phyloP scores from a whole-genome alignment of 345 rosid genomes.

The Eucalyptus melliodora region DNA sequence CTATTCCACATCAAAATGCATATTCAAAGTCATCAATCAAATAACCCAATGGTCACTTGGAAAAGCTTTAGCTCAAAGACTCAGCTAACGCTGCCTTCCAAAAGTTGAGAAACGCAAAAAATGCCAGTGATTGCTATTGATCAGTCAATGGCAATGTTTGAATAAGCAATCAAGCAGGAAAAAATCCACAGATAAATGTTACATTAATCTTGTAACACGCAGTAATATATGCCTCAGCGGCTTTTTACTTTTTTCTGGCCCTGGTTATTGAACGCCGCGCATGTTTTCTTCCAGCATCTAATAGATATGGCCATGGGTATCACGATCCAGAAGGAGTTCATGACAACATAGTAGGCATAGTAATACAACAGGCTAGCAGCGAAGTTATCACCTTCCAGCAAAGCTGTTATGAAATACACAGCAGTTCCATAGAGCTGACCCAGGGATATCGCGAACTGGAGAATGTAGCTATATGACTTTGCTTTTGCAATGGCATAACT shows the following conservation, averaged over 20 bases:
- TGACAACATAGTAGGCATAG: constrained; percentile 51
- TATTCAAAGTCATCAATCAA: neutral
- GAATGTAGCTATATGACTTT: constrained; percentile 71
- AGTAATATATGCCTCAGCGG: constrained; percentile 3
- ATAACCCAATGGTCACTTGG: neutral
- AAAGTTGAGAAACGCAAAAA: neutral
- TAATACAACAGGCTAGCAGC: constrained; percentile 50
- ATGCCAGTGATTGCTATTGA: neutral
- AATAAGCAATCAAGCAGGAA: neutral
- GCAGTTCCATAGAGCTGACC: constrained; percentile 90
- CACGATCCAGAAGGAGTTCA: constrained; percentile 67
- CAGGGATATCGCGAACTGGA: constrained; percentile 72
- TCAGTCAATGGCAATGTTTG: neutral
- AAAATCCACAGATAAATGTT: neutral
- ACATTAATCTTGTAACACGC: neutral
- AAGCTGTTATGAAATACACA: constrained; percentile 68
- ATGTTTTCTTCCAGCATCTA: constrained; percentile 81
- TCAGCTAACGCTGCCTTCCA: neutral
- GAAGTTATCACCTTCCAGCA: constrained; percentile 78
- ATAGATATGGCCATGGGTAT: constrained; percentile 49
- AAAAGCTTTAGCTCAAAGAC: neutral
- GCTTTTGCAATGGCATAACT: constrained; percentile 75
- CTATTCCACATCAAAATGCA: neutral
- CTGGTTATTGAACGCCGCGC: constrained; percentile 18
- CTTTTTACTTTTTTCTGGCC: constrained; percentile 38